Evolutionary conservation across 768 basidiomycete genomes (phyloP), one percentile per base, ranked within the genome.

Genomic region (Leucocoprinus birnbaumii): DNA sequence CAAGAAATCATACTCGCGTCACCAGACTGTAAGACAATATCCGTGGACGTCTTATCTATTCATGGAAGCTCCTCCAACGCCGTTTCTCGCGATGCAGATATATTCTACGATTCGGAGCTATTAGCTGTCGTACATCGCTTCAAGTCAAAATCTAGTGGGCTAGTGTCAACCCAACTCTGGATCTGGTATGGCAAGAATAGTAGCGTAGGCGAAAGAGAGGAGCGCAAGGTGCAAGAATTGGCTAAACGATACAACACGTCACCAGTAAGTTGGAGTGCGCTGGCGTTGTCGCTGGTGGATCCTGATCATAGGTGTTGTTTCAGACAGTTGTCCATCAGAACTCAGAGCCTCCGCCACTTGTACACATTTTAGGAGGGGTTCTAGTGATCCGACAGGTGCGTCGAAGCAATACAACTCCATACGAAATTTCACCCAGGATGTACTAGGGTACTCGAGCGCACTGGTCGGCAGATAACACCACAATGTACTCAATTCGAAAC

Each of bases 401-500:
- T 52, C 18, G 26, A 14, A 22, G 14, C 18, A 19, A 6, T 47
- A 8, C 16, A 34, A 8, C 1, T 3, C 7, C 34, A 16, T 18
- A 7, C 8, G 18, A 31, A 48, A 35, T 7, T 18, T 48, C 34
- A 31, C 18, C n/a, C 35, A 19, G 14, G 19, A n/a, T 31, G 5
- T n/a, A 31, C 27, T 31, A 48, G 47, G 47, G 47, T 21, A 48
- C 27, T 48, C 47, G 47, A 19, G 31, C 74, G 5, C 88, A 85
- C 62, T 93, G 91, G 91, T 80, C 82, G 10, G 65, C 80, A 1
- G 90, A 91, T 47, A 92, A 93, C 59, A 91, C 89, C 4, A 75
- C 89, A 0, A 91, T 94, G 88, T 90, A 92, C 57, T 71, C 85
- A 46, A 76, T 91, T 31, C 79, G 89, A 52, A 77, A 75, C 1